Evolutionary conservation across 2,329 filamentous ascomycete species (phyloP), one percentile per base, ranked within the genome.

Genomic region (Phialophora tarda): DNA sequence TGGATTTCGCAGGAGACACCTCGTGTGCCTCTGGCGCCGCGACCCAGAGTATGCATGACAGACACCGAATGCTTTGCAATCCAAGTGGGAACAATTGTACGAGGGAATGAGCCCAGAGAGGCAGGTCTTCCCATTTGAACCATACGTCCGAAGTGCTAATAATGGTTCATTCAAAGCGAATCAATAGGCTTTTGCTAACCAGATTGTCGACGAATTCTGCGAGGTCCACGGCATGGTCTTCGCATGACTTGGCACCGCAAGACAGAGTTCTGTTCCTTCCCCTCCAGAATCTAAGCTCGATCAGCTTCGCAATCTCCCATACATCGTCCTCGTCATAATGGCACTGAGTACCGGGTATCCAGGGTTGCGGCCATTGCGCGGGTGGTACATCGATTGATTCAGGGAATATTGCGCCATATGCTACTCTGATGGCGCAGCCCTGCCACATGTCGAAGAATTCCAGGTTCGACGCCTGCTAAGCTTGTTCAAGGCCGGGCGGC

Each of bases 11-110:
- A 78, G 77, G 62, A 77, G 82, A 17, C 82, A 84, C 75, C 69
- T 84, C 4, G 64, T 84, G 1, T 73, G 81, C 7, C 73, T 84
- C 17, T 84, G 82, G 82, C 72, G 83, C 62, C 75, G 81, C 12
- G 81, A 84, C 64, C 77, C 78, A 2, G 81, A 83, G 63, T 72
- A 79, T 69, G 78, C 78, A 1, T 84, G 82, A 82, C 68, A 77
- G 11, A 82, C 77, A 1, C 82, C 82, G 0, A 71, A 71, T 17
- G 71, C 71, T 5, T 70, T 83, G 32, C 66, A 74, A 56, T 63
- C 67, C 17, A 75, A 78, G 26, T 83, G 79, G 79, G 74, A 75
- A 47, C 74, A 75, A n/a, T 72, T 83, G 3, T 84, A 80, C 67
- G 73, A 74, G 2, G 77, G 75, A 50, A 76, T 82, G 23, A 73